These are phyloP conservation scores for Candida glucosophila DNA, from an alignment of 1,139 yeast species.

Conservation along the genomic window DNA sequence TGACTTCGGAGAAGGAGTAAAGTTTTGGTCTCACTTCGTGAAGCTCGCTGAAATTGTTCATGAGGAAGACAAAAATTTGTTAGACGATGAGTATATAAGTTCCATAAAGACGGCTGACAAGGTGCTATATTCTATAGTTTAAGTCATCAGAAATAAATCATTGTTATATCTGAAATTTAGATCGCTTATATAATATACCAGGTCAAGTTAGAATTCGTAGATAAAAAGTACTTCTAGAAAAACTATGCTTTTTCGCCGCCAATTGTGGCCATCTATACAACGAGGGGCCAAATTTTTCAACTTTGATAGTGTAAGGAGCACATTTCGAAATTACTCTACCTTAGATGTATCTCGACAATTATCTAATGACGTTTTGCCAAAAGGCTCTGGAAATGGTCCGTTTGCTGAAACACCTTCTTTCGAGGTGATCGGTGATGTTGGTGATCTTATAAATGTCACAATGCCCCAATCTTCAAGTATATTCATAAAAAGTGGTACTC, in stretches of 20 bases:
- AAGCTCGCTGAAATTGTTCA: constrained; percentile 27
- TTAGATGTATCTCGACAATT: constrained; percentile 8
- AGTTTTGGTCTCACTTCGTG: constrained; percentile 35
- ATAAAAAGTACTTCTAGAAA: too few species aligned
- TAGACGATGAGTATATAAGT: constrained; percentile 22
- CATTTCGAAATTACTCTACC: too few species aligned
- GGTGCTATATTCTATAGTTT: too few species aligned
- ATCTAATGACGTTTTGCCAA: constrained; percentile 10
- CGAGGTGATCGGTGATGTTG: constrained; percentile 22
- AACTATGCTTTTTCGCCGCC: too few species aligned
- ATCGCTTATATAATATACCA: too few species aligned
- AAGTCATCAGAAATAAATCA: too few species aligned
- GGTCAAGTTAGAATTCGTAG: too few species aligned
- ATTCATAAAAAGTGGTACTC: constrained; percentile 22
- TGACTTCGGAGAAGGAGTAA: constrained; percentile 33
- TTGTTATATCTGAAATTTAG: too few species aligned
- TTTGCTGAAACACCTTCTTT: constrained; percentile 30
- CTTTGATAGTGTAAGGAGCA: too few species aligned
- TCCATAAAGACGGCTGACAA: constrained; percentile 33
- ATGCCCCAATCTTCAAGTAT: constrained; percentile 27
- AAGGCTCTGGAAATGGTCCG: constrained; percentile 32
- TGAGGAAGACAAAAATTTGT: constrained; percentile 24
- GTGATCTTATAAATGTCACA: constrained; percentile 23
- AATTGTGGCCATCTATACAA: too few species aligned
- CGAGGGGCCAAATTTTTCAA: too few species aligned